Base-by-base conservation (phyloP, 225 moss, liverwort and hornwort genomes). In the Marchantia paleacea region DNA sequence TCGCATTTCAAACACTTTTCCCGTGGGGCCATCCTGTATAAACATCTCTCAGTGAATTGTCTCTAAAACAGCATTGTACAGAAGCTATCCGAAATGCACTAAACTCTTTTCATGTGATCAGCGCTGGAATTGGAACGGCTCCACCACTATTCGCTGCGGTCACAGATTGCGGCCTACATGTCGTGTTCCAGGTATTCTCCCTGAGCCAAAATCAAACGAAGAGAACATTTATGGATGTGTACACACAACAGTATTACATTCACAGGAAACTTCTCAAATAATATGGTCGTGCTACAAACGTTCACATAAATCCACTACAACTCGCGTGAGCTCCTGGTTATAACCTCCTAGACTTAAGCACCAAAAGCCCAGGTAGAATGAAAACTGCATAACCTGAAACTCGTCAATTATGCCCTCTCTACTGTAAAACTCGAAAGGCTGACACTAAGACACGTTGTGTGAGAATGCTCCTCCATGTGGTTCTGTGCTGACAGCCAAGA, bases 71-170 rank as follows among this genome's bases (percentile, higher is more conserved):
- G 25, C 6, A 20, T 52, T 7, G 8, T 0, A 26, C 8, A 16
- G 39, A 58, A 19, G 28, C 10, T 29, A 58, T 16, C 7, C 18
- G 30, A 58, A 7, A 1, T 39, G 31, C 18, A 19, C 16, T 31
- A 28, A 0, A 72, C 10, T 63, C 71, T 25, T 72, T 69, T 52
- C 48, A 3, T 78, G 15, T 69, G 7, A 14, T 7, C 86, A 95
- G 95, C 90, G 79, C 77, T 95, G 76, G 91, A 92, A 80, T 67
- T 80, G 52, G 93, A 95, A 75, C 91, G 85, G 69, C 82, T 92
- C 69, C 90, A 95, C 72, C 90, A 90, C 72, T 89, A 81, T 81
- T 76, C 87, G 8, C 53, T 89, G 25, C 87, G 81, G 28, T 88
- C 88, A 76, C 91, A 85, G 50, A 82, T 91, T 53, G 88, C 87